Percentiles rank a stretch among this genome's conserved stretches.
phyloP scores from a whole-genome alignment of 345 rosid genomes.

The Orychophragmus violaceus region DNA sequence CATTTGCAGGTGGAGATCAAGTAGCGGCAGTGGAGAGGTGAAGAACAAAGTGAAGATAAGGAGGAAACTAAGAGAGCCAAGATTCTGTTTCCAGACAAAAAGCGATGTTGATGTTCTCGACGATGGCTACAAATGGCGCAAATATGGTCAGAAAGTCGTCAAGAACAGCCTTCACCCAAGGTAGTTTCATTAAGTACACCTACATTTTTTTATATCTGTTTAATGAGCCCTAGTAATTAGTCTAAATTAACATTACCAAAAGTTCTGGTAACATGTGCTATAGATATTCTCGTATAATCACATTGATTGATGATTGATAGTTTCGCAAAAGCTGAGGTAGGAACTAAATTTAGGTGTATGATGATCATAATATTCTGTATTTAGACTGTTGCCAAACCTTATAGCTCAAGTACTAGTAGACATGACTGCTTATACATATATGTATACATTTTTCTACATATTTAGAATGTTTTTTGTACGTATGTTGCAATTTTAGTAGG shows the following conservation, averaged over 20 bases:
- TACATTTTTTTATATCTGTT: background rate
- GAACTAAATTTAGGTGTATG: slow-evolving; percentile 1
- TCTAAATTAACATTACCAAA: background rate
- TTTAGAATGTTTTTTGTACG: background rate
- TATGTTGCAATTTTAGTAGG: slow-evolving; percentile 12
- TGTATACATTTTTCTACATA: background rate
- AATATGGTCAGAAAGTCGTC: slow-evolving; percentile 97
- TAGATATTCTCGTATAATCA: background rate
- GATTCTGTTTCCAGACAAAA: slow-evolving; percentile 96
- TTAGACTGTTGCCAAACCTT: slow-evolving; percentile 6
- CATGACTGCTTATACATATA: slow-evolving; percentile 9
- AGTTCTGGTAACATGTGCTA: background rate
- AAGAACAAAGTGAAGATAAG: slow-evolving; percentile 68
- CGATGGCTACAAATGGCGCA: slow-evolving; percentile 97
- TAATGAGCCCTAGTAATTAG: background rate
- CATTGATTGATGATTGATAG: slow-evolving; percentile 9
- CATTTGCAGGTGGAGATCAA: slow-evolving; percentile 70
- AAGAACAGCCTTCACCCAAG: slow-evolving; percentile 97
- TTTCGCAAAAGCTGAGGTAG: slow-evolving; percentile 17
- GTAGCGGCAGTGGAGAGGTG: slow-evolving; percentile 42
- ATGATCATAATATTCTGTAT: slow-evolving; percentile 12
- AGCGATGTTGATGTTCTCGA: slow-evolving; percentile 95
- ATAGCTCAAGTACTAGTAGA: slow-evolving; percentile 22
- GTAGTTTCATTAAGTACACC: slow-evolving; percentile 29
- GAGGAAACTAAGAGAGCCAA: slow-evolving; percentile 92